phyloP scores from a whole-genome alignment of 225 moss, liverwort and hornwort genomes.

The Polytrichum formosum region DNA sequence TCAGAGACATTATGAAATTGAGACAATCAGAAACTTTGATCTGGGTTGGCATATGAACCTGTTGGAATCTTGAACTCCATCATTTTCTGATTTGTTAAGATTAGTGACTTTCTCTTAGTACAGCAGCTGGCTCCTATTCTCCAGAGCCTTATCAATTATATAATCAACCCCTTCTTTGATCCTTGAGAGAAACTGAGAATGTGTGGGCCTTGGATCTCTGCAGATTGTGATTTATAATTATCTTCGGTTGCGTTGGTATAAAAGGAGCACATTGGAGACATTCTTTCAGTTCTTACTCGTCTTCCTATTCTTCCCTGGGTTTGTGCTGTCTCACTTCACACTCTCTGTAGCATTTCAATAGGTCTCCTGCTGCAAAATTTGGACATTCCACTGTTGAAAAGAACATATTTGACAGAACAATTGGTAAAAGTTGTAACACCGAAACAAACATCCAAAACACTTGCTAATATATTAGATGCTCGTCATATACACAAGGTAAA shows the following conservation, averaged over 20 bases:
- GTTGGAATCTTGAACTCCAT: no score
- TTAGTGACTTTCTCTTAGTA: no score
- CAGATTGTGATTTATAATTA: conserved; percentile 67
- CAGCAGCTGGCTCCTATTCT: no score
- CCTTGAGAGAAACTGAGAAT: not conserved
- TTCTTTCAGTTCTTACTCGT: conserved; percentile 90
- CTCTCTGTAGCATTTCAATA: not conserved
- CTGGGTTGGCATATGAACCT: no score
- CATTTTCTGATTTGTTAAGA: no score
- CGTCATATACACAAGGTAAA: no score
- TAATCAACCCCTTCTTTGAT: no score
- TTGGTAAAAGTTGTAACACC: not conserved
- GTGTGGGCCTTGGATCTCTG: not conserved
- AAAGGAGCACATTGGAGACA: conserved; percentile 62
- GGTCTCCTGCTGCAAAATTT: not conserved
- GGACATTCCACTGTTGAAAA: not conserved
- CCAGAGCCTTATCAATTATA: no score
- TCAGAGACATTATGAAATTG: not conserved
- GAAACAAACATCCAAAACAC: not conserved
- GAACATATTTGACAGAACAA: no score
- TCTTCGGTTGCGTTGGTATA: conserved; percentile 83
- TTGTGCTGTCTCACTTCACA: not conserved
- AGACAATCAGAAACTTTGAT: not conserved
- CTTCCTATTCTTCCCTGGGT: conserved; percentile 94
- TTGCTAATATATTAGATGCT: no score